Evolutionary conservation across 179 eudicot genomes (phyloP).

Genomic region (Drosera spatulata): DNA sequence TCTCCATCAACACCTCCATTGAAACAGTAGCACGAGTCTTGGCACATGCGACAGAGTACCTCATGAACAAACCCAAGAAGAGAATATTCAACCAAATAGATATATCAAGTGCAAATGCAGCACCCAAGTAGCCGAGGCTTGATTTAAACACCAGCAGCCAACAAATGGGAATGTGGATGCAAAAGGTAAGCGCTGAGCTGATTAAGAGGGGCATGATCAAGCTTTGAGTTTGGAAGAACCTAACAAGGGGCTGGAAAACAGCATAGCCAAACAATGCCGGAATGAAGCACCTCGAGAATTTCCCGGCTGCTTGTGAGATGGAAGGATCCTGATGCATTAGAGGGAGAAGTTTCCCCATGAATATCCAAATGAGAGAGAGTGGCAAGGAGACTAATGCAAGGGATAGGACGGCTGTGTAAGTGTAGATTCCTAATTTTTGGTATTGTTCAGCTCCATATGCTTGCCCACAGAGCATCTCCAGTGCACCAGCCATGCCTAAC

Average conservation of each 20-base stretch:
- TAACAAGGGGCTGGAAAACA: slow-evolving; percentile 23
- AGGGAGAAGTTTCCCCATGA: slow-evolving; percentile 20
- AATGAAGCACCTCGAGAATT: slow-evolving; percentile 20
- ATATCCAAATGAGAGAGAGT: slow-evolving; percentile 24
- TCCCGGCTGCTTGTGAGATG: slow-evolving; percentile 35
- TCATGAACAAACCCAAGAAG: slow-evolving; percentile 26
- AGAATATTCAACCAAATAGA: slow-evolving; percentile 27
- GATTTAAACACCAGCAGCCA: slow-evolving; percentile 36
- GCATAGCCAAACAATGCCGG: slow-evolving; percentile 32
- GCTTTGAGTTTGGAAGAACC: slow-evolving; percentile 38
- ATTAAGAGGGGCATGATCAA: slow-evolving; percentile 28
- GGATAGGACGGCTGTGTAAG: slow-evolving; percentile 28
- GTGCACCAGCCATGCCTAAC: slow-evolving; percentile 41
- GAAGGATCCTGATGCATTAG: slow-evolving; percentile 34
- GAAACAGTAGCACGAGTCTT: slow-evolving; percentile 25
- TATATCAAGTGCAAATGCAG: slow-evolving; percentile 25
- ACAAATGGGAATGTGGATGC: slow-evolving; percentile 30
- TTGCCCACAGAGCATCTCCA: slow-evolving; percentile 44
- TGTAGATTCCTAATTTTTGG: slow-evolving; percentile 25
- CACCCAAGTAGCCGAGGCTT: slow-evolving; percentile 25
- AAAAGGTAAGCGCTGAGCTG: slow-evolving; percentile 15
- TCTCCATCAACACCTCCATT: slow-evolving; percentile 18
- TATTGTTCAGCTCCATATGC: slow-evolving; percentile 41
- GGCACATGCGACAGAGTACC: slow-evolving; percentile 23
- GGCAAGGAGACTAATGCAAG: slow-evolving; percentile 30